A percentile compares a stretch with the other conserved stretches of the same genome.
Conservation (phyloP, 345 rosid genomes). For the Murraya paniculata region DNA sequence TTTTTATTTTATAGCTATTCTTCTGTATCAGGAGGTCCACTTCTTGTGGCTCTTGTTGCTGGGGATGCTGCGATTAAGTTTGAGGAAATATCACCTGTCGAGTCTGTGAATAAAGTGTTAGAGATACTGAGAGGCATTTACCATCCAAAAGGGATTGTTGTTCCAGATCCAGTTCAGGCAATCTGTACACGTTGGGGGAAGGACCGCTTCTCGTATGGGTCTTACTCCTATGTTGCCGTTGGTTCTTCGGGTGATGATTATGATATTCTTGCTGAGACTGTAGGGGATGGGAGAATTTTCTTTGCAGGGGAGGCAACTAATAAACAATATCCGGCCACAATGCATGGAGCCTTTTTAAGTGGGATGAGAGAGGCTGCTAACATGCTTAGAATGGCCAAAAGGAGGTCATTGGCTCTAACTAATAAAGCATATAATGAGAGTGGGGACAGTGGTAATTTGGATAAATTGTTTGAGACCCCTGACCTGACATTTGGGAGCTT, state of each 20-base stretch:
- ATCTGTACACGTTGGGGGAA: conserved; percentile 95
- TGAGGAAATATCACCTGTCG: conserved; percentile 81
- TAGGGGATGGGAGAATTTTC: conserved; percentile 93
- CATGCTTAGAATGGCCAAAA: conserved; percentile 68
- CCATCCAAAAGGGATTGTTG: conserved; percentile 88
- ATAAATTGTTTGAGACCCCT: conserved; percentile 47
- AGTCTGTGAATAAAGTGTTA: conserved; percentile 74
- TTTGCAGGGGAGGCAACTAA: conserved; percentile 98
- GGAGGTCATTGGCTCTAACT: conserved; percentile 38
- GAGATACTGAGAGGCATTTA: conserved; percentile 74
- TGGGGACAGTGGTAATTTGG: conserved; percentile 31
- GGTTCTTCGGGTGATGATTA: conserved; percentile 99
- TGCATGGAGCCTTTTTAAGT: conserved; percentile 97
- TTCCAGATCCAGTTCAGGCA: conserved; percentile 93
- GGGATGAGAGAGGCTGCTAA: conserved; percentile 99
- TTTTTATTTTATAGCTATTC: conserved; percentile 90
- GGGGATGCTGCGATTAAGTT: conserved; percentile 84
- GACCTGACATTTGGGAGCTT: conserved; percentile 51
- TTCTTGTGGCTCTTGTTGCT: conserved; percentile 90
- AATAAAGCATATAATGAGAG: conserved; percentile 26
- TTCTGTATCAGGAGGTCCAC: conserved; percentile 89
- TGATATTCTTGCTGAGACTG: conserved; percentile 84
- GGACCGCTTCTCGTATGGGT: conserved; percentile 76
- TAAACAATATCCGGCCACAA: conserved; percentile 92
- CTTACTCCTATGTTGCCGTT: conserved; percentile 84